Base-by-base conservation (phyloP, 495 filamentous ascomycete species). In the Penicillium psychrofluorescens region DNA sequence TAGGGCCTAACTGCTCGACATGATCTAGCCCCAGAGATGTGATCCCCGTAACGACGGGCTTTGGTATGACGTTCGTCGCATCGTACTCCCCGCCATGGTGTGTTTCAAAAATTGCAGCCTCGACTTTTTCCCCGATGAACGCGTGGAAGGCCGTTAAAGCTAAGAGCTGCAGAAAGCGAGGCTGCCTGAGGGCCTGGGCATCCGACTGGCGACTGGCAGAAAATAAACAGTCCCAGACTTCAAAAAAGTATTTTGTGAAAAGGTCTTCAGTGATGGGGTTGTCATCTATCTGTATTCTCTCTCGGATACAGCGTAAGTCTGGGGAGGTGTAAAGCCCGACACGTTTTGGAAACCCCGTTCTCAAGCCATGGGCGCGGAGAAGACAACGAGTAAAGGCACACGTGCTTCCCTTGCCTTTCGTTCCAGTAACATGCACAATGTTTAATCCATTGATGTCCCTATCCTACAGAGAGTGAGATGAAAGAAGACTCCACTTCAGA, bases 61-160 rank as follows among this genome's bases (percentile, higher is more conserved):
- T 65, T 7, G 68, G 61, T 7, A 94, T 75, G 11, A 94, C 68
- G 49, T 95, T 95, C 2, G 90, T 95, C 0, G 83, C 80, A 49
- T 95, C 88, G 54, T 77, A 86, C 57, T 90, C 85, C 22, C 89
- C 88, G 1, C 88, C 89, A 40, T 91, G 76, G n/a, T 89, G 87
- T 10, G 81, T 83, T 58, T 94, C 89, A 37, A 88, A 85, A 7
- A 94, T 71, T 2, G 85, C 84, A 0, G 71, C 74, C 33, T 90
- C 77, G 7, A 91, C 79, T 3, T 74, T 71, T 59, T 90, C 85
- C 29, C 67, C 55, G 11, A 92, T 59, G 51, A 86, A 95, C 1
- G 83, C 73, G 49, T 94, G 84, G 48, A 86, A 83, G 35, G 81
- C 83, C 65, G 91, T 71, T 2, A 95, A 66, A 0, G 85, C 86